Base-by-base conservation (phyloP, 192 early-diverging fungal genomes). In the Coemansia brasiliensis region DNA sequence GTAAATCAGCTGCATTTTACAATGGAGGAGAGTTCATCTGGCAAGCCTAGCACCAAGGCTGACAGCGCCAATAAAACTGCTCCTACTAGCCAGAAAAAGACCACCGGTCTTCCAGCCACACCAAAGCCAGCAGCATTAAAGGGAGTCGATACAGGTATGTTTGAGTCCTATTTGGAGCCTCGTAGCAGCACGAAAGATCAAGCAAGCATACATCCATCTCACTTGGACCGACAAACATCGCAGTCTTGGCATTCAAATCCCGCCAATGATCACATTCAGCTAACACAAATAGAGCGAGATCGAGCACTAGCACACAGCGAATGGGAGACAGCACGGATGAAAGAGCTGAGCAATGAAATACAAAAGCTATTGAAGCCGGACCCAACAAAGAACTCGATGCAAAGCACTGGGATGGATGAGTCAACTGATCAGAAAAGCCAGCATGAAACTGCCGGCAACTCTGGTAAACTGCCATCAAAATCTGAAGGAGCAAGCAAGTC, bases 271-370 rank as follows among this genome's bases (percentile, higher is more conserved):
- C 46, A 16, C 17, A 38, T 37, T 5, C 16, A 2, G 51, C 39
- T 40, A 22, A 55, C 42, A 3, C 53, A 37, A 46, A 20, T 45
- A 26, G 49, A 52, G 50, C 55, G 61, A 27, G 46, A 67, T 21
- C 56, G 48, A 6, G 45, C 50, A 3, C 37, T 60, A 21, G 59
- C 43, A 1, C 56, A 52, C n/a, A 38, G 41, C 22, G 57, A 70
- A 39, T 78, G 74, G 74, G 68, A 70, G 13, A 55, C 11, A n/a
- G 69, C 56, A 24, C 60, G 74, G 29, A 61, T 78, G 41, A 50
- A 68, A 3, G 74, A 78, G 54, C 69, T 78, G 5, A 51, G 65
- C 27, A 32, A 39, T 18, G 74, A 78, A 51, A 72, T 78, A 16
- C 43, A 49, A 17, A 78, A 71, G 58, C 74, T 78, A 5, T 38